phyloP scores from a whole-genome alignment of 2,329 filamentous ascomycete species.

The Paecilomyces fulvus region DNA sequence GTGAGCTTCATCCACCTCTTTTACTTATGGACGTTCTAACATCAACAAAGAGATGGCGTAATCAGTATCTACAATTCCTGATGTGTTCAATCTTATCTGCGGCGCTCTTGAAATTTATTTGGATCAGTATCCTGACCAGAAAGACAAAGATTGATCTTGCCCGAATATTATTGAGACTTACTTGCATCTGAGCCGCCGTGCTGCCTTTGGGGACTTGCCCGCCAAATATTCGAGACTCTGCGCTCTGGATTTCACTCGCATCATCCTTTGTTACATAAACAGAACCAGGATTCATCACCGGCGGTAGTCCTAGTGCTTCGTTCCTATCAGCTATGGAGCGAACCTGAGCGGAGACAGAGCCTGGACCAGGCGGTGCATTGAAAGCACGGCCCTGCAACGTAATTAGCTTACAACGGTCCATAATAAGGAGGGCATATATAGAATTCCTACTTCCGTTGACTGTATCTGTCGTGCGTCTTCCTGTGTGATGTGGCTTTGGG shows the following conservation, averaged over 20 bases:
- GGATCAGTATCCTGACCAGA: neutral
- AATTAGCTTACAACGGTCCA: neutral
- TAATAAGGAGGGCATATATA: neutral
- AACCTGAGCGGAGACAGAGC: constrained; percentile 23
- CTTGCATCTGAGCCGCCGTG: constrained; percentile 27
- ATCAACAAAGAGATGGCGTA: constrained; percentile 13
- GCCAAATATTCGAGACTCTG: constrained; percentile 18
- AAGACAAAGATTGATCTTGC: neutral
- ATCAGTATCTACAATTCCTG: constrained; percentile 2
- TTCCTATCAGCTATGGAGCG: constrained; percentile 26
- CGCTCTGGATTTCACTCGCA: constrained; percentile 21
- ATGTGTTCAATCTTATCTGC: constrained; percentile 25
- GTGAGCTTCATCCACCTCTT: too few relatives aligned
- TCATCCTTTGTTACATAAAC: constrained; percentile 26
- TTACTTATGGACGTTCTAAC: too few relatives aligned
- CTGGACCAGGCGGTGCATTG: constrained; percentile 20
- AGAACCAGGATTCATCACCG: constrained; percentile 11
- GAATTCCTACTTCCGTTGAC: constrained; percentile 18
- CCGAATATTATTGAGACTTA: constrained; percentile 8
- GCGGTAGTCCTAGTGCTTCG: constrained; percentile 18
- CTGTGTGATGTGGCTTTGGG: constrained; percentile 23
- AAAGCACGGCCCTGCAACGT: constrained; percentile 24
- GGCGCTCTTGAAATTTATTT: constrained; percentile 17
- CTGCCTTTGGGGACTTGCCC: constrained; percentile 23
- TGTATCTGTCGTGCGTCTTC: constrained; percentile 25